Conservation (phyloP, 768 basidiomycete genomes). For the Lanmaoa rubissima region DNA sequence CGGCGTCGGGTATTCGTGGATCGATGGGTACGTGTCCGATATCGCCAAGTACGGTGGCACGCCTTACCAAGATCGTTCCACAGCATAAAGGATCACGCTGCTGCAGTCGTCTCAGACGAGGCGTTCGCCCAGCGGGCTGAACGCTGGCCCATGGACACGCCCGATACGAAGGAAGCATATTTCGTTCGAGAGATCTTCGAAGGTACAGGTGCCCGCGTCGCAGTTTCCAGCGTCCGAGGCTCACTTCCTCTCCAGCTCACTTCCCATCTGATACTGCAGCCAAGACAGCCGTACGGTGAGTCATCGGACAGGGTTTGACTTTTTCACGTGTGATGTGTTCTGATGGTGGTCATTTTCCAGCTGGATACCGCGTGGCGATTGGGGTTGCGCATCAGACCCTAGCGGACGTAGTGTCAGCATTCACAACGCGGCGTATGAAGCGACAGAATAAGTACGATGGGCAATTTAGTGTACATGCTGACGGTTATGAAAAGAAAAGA, state of each 20-base stretch:
- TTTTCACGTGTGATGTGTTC: slow-evolving; percentile 5
- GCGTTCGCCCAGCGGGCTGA: slow-evolving; percentile 67
- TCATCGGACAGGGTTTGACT: slow-evolving; percentile 11
- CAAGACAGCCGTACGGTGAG: slow-evolving; percentile 84
- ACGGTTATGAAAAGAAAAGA: slow-evolving; percentile 3
- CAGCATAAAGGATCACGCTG: slow-evolving; percentile 91
- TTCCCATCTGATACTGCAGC: slow-evolving; percentile 89
- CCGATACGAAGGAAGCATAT: slow-evolving; percentile 97
- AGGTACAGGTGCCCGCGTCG: slow-evolving; percentile 36
- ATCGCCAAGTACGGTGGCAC: not conserved
- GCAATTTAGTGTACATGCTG: slow-evolving; percentile 23
- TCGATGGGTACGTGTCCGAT: slow-evolving; percentile 69
- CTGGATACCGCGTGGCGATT: slow-evolving; percentile 94
- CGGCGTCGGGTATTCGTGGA: slow-evolving; percentile 98
- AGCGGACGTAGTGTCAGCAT: slow-evolving; percentile 95
- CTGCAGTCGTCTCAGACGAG: slow-evolving; percentile 73
- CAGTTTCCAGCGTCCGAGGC: not conserved
- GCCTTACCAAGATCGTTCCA: not conserved
- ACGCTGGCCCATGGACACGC: slow-evolving; percentile 77
- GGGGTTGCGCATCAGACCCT: slow-evolving; percentile 94
- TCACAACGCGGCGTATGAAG: slow-evolving; percentile 85
- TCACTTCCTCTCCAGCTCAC: slow-evolving; percentile 44
- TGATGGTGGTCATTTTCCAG: slow-evolving; percentile 36
- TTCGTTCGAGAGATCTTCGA: slow-evolving; percentile 92
- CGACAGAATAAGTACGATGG: slow-evolving; percentile 12